A percentile compares a stretch with the other conserved stretches of the same genome.
Evolutionary conservation across 1,139 yeast species (phyloP).

Genomic region (Magnusiomyces paraingens): DNA sequence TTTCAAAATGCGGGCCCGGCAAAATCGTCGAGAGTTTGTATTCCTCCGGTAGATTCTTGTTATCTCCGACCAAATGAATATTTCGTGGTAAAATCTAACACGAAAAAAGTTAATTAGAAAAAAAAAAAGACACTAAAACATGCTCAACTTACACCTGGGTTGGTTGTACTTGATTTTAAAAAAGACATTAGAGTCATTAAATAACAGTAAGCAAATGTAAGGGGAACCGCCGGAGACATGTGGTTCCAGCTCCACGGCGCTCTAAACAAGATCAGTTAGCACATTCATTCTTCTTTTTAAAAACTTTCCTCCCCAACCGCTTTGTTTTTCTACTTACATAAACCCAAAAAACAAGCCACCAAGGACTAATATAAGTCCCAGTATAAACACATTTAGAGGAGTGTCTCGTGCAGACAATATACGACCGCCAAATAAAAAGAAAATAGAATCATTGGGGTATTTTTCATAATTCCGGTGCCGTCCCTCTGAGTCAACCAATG

Average conservation of each 20-base stretch:
- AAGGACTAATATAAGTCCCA: slow-evolving; percentile 39
- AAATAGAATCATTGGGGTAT: slow-evolving; percentile 39
- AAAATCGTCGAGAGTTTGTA: slow-evolving; percentile 52
- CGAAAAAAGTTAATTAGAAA: not conserved
- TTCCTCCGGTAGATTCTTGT: slow-evolving; percentile 49
- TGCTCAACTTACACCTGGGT: slow-evolving; percentile 50
- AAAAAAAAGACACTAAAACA: not conserved
- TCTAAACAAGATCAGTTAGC: slow-evolving; percentile 13
- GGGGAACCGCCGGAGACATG: slow-evolving; percentile 51
- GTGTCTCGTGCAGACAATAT: slow-evolving; percentile 38
- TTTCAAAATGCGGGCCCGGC: slow-evolving; percentile 37
- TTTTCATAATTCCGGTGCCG: slow-evolving; percentile 32
- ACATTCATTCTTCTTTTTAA: too few species aligned
- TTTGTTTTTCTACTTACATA: slow-evolving; percentile 29
- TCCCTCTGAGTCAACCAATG: not conserved
- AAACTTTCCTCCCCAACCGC: too few species aligned
- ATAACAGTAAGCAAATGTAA: slow-evolving; percentile 57
- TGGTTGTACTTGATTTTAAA: slow-evolving; percentile 50
- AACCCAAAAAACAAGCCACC: slow-evolving; percentile 47
- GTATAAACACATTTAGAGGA: slow-evolving; percentile 37
- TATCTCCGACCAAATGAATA: slow-evolving; percentile 48
- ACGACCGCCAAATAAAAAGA: slow-evolving; percentile 57
- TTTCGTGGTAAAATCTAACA: slow-evolving; percentile 49
- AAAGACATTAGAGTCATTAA: slow-evolving; percentile 42
- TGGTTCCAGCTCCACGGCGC: slow-evolving; percentile 55